These are phyloP conservation scores for Neurospora sp. DNA, from an alignment of 2,329 filamentous ascomycete genomes.

Conservation along the genomic window DNA sequence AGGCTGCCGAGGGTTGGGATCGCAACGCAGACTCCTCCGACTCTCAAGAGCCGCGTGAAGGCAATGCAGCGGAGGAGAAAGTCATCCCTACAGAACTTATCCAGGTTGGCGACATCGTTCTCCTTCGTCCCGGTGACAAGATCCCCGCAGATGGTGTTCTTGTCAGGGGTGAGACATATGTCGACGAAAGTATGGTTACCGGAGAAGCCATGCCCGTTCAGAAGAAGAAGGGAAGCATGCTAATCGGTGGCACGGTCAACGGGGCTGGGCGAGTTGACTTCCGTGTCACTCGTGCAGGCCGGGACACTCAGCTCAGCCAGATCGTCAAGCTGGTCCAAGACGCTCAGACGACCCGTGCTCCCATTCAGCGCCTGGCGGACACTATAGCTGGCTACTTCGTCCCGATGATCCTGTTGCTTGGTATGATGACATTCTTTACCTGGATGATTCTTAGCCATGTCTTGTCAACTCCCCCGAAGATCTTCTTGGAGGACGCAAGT, in stretches of 20 bases:
- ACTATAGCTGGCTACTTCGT: conserved; percentile 89
- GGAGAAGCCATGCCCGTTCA: conserved; percentile 93
- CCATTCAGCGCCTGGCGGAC: conserved; percentile 89
- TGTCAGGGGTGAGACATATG: conserved; percentile 80
- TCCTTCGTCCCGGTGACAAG: conserved; percentile 90
- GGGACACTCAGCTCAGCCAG: conserved; percentile 93
- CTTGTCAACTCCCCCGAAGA: conserved; percentile 71
- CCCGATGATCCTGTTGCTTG: conserved; percentile 75
- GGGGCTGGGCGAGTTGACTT: conserved; percentile 87
- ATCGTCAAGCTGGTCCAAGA: conserved; percentile 98
- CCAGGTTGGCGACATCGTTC: conserved; percentile 85
- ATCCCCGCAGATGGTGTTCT: conserved; percentile 87
- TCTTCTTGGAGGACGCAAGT: conserved; percentile 70
- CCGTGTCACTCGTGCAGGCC: conserved; percentile 80
- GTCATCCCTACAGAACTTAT: conserved; percentile 89
- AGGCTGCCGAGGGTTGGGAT: conserved; percentile 74
- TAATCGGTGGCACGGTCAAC: conserved; percentile 95
- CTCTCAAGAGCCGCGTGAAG: conserved; percentile 37
- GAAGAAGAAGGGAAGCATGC: conserved; percentile 66
- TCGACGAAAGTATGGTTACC: conserved; percentile 98
- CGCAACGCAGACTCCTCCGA: conserved; percentile 29
- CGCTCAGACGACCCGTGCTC: conserved; percentile 86
- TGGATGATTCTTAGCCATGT: conserved; percentile 96
- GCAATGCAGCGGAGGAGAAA: conserved; percentile 66
- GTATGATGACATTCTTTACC: conserved; percentile 70